These are phyloP conservation scores for Triglochin maritima DNA, from an alignment of 106 monocot genomes.

Conservation along the genomic window DNA sequence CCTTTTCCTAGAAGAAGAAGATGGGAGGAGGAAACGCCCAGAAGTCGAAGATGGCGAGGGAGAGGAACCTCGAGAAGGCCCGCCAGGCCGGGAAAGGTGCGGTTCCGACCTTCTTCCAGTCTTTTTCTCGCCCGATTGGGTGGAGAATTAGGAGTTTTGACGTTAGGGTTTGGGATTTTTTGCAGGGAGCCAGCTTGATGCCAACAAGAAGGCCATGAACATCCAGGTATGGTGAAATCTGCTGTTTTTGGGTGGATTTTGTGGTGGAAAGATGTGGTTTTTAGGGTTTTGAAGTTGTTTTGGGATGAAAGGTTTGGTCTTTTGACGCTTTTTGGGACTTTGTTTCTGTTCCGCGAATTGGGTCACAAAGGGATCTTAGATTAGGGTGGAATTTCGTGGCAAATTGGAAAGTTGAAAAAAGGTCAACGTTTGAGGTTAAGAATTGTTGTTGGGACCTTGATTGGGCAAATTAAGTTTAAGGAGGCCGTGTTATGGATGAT, in stretches of 20 bases:
- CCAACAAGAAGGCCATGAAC: conserved; percentile 27
- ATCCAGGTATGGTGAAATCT: conserved; percentile 11
- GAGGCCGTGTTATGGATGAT: too few species aligned
- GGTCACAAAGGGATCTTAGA: too few species aligned
- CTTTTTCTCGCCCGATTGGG: neutral
- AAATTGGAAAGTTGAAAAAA: too few species aligned
- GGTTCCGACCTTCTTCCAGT: neutral
- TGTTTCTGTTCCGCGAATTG: neutral
- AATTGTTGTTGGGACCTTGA: too few species aligned
- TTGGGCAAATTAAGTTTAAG: too few species aligned
- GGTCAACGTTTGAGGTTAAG: too few species aligned
- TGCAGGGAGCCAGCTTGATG: conserved; percentile 22
- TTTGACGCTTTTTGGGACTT: neutral
- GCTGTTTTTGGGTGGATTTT: neutral
- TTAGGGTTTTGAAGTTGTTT: neutral
- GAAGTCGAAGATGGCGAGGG: conserved; percentile 86
- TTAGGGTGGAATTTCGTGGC: too few species aligned
- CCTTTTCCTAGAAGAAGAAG: neutral
- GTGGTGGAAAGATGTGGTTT: neutral
- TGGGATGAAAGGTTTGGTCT: neutral
- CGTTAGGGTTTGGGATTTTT: neutral
- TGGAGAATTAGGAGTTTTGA: neutral
- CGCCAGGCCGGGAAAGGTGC: conserved; percentile 36
- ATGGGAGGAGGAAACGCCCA: conserved; percentile 86
- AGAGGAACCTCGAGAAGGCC: conserved; percentile 63